Evolutionary conservation across 495 filamentous ascomycete genomes (phyloP).

Genomic region (Rhizodiscina lignyota): DNA sequence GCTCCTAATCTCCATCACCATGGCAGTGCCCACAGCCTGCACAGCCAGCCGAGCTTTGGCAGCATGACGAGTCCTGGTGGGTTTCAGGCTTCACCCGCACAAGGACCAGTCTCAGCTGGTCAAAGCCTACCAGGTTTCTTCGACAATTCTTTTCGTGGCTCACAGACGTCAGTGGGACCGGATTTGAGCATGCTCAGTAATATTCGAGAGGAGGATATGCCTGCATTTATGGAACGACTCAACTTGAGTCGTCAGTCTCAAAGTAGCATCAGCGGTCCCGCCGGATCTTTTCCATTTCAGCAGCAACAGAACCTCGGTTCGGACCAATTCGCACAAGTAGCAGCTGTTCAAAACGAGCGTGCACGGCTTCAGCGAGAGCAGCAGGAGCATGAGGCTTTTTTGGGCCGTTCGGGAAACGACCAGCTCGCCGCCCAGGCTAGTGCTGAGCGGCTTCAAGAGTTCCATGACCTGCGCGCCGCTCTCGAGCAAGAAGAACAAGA

Average conservation of each 20-base stretch:
- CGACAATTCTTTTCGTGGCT: slow-evolving; percentile 42
- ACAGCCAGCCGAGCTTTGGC: slow-evolving; percentile 88
- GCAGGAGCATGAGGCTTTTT: slow-evolving; percentile 36
- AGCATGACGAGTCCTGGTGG: slow-evolving; percentile 77
- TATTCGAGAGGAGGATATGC: slow-evolving; percentile 42
- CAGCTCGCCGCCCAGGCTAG: slow-evolving; percentile 27
- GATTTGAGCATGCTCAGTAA: slow-evolving; percentile 31
- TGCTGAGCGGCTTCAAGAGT: slow-evolving; percentile 45
- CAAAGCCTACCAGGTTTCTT: slow-evolving; percentile 53
- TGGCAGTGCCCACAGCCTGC: slow-evolving; percentile 82
- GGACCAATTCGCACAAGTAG: slow-evolving; percentile 38
- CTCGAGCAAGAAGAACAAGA: slow-evolving; percentile 25
- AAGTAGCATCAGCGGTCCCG: slow-evolving; percentile 30
- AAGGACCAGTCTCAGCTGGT: slow-evolving; percentile 43
- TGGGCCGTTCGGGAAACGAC: slow-evolving; percentile 26
- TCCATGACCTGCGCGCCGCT: slow-evolving; percentile 41
- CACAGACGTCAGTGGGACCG: slow-evolving; percentile 35
- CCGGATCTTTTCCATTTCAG: slow-evolving; percentile 6
- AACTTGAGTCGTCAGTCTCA: slow-evolving; percentile 37
- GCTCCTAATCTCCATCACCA: slow-evolving; percentile 67
- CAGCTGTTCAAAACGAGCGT: slow-evolving; percentile 41
- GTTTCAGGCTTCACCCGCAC: slow-evolving; percentile 56
- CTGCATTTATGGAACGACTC: slow-evolving; percentile 41
- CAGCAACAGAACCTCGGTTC: slow-evolving; percentile 33
- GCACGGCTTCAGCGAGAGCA: slow-evolving; percentile 47